Evolutionary conservation across 306 rosid species (phyloP).

Genomic region (Biancaea sappan): DNA sequence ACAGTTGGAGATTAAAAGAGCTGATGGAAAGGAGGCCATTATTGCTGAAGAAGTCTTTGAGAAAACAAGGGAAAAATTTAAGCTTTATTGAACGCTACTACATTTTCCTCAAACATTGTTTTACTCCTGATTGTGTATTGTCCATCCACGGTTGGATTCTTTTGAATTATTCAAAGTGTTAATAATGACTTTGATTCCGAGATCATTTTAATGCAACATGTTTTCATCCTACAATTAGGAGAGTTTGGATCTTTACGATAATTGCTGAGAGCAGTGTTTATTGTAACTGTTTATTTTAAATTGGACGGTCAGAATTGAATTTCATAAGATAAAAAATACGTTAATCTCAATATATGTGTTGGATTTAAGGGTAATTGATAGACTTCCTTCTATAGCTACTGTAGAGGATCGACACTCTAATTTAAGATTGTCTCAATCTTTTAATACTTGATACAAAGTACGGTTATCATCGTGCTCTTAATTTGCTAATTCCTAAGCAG

Average conservation of each 20-base stretch:
- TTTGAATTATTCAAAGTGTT: constrained; percentile 17
- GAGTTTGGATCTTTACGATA: no score
- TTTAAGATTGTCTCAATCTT: background rate
- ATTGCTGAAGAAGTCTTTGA: constrained; percentile 93
- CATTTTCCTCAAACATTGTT: background rate
- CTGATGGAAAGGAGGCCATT: constrained; percentile 83
- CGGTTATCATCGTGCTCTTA: background rate
- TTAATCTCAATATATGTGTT: no score
- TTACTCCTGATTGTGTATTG: background rate
- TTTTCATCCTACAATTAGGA: background rate
- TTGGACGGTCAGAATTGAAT: no score
- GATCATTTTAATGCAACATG: background rate
- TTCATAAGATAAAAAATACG: no score
- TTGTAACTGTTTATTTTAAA: no score
- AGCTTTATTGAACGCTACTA: constrained; percentile 52
- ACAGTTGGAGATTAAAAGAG: constrained; percentile 82
- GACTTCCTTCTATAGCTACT: no score
- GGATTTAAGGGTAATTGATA: no score
- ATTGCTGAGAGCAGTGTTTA: no score
- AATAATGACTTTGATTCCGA: constrained; percentile 3
- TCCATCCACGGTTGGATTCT: background rate
- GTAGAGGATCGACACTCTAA: no score
- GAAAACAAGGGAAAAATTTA: constrained; percentile 83
- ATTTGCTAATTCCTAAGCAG: background rate
- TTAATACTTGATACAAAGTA: background rate